Evolutionary conservation across 2,329 filamentous ascomycete species (phyloP), one percentile per base, ranked within the genome.

Genomic region (Elsinoe batatas): DNA sequence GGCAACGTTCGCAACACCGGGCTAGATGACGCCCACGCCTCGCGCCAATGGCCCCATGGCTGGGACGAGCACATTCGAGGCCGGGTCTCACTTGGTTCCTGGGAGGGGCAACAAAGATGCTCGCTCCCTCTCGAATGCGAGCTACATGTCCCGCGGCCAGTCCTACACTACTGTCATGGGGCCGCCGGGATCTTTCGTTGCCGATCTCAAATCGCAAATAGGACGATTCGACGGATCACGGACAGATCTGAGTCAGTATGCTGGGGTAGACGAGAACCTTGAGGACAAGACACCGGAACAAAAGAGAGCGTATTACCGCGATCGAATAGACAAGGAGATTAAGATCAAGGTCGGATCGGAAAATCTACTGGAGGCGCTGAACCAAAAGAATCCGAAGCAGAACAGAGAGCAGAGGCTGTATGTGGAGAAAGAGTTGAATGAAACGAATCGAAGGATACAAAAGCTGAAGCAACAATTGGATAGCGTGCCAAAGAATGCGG

Each of bases 281-380:
- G 65, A 65, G 10, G 33, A 57, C 62, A 74, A 63, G 59, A 78
- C 77, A 8, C 78, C 83, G 12, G 89, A 95, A 68, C 83, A 89
- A 70, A 80, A 83, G 38, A 82, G 95, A 64, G 80, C 83, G 18
- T 77, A 81, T 53, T 79, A 96, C 60, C 84, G 86, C 65, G 91
- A 96, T 64, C 82, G 85, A 65, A 85, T 98, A 61, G 91, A 90
- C 62, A 91, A 94, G 65, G 94, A 98, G 73, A 84, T 91, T 74
- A 97, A 97, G 76, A 97, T 98, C 68, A 96, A 95, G 71, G 87
- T 91, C 64, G 93, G 93, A 17, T 96, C 91, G 57, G 93, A 98
- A 75, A 98, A 98, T 68, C 84, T 98, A 81, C 77, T 98, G 37
- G 93, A 98, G 74, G 93, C 93, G 11, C 74, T 98, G 61, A 89